Percentiles rank a stretch among this genome's conserved stretches.
phyloP scores from a whole-genome alignment of 2,329 filamentous ascomycete genomes.

The Paradendryphiella salina region DNA sequence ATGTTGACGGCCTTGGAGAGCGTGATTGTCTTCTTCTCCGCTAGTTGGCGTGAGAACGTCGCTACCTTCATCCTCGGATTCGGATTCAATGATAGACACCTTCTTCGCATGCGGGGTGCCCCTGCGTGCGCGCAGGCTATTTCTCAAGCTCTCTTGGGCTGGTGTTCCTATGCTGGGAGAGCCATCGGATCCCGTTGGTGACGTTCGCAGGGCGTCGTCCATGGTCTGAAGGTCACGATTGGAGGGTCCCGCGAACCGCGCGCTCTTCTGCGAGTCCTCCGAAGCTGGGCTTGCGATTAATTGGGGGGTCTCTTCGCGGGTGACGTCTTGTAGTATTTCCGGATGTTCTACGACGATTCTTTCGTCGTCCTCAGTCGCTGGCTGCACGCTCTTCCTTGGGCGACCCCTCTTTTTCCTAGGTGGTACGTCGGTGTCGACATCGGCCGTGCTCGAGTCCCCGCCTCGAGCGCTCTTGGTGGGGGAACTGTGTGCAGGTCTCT shows the following conservation, averaged over 20 bases:
- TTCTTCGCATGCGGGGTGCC: constrained; percentile 36
- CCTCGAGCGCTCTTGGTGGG: constrained; percentile 22
- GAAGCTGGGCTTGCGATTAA: constrained; percentile 1
- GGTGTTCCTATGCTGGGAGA: constrained; percentile 16
- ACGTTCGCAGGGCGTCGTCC: constrained; percentile 10
- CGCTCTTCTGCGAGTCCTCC: constrained; percentile 12
- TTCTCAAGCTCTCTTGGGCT: constrained; percentile 16
- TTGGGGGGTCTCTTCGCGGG: constrained; percentile 11
- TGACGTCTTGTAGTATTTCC: neutral
- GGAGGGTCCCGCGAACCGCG: constrained; percentile 12
- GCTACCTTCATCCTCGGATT: constrained; percentile 28
- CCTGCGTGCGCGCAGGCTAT: constrained; percentile 29
- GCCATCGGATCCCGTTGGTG: constrained; percentile 10
- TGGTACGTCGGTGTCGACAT: constrained; percentile 28
- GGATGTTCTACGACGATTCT: constrained; percentile 11
- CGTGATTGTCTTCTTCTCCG: constrained; percentile 27
- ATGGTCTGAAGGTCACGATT: constrained; percentile 12
- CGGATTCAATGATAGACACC: constrained; percentile 20
- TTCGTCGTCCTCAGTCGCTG: constrained; percentile 23
- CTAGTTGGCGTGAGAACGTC: constrained; percentile 32
- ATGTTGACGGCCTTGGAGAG: neutral
- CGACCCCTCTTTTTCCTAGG: constrained; percentile 41
- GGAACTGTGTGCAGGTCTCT: constrained; percentile 31
- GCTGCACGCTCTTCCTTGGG: constrained; percentile 39
- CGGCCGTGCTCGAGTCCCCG: constrained; percentile 28